Evolutionary conservation across 2,329 filamentous ascomycete species (phyloP), one percentile per base, ranked within the genome.

Genomic region (Tolypocladium cylindrosporum): DNA sequence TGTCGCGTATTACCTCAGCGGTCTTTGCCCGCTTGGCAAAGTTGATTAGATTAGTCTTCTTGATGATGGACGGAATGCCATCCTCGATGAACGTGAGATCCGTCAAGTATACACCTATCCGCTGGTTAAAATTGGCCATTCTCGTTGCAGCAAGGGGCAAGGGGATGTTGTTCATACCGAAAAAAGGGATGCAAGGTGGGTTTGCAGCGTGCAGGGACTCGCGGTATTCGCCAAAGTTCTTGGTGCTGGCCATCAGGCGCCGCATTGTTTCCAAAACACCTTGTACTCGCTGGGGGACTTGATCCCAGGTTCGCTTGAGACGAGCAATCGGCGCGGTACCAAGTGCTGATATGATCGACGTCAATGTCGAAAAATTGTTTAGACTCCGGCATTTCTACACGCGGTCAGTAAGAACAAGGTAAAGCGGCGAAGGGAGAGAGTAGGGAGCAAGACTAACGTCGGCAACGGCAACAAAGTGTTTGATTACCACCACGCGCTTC

Each of bases 61-160:
- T 97, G 75, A 95, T 91, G 66, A 96, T 85, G 11, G 92, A 96
- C 3, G 94, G 91, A 61, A 99, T 99, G 65, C 94, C 94, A 68
- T 99, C 93, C 73, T 99, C 94, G 63, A 99, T 99, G 69, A 99
- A 99, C 1, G 93, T 97, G 59, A 99, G 79, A 76, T 99, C 94
- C 59, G 94, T 99, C 61, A 99, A 78, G 71, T 97, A 99, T 58
- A 97, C 93, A 74, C 91, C 91, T 94, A n/a, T 27, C 48, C 27
- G 21, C 10, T 21, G 9, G 51, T 54, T n/a, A 54, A 34, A 14
- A 36, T 51, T 16, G 11, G 27, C 16, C 16, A 43, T 34, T 36
- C 36, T n/a, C 13, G n/a, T 48, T 19, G 48, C 19, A 36, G 11
- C 14, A 39, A 37, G 31, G 31, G 19, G 14, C 31, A 14, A 11